These are phyloP conservation scores for Xerocomellus dryophilus DNA, from an alignment of 768 basidiomycete genomes.

Conservation along the genomic window DNA sequence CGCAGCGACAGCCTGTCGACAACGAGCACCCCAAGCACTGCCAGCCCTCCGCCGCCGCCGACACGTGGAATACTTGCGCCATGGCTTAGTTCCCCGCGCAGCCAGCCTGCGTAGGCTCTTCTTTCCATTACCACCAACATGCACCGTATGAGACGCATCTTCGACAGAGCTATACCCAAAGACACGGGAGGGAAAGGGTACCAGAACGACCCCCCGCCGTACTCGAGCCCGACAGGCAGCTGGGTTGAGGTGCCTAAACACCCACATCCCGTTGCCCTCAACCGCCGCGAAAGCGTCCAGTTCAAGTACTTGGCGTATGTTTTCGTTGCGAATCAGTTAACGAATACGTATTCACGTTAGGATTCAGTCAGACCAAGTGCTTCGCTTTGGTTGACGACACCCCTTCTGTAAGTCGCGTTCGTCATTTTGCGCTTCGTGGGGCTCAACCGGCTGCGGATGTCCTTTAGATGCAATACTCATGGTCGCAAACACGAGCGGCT, in stretches of 20 bases:
- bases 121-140: neutral
- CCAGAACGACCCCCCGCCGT: slow-evolving; percentile 12
- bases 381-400: slow-evolving; percentile 25
- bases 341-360: neutral
- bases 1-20: neutral
- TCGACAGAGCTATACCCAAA: neutral
- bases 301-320: slow-evolving; percentile 18
- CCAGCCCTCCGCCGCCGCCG: neutral
- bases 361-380: slow-evolving; percentile 18
- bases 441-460: neutral
- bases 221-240: slow-evolving; percentile 6
- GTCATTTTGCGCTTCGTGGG: neutral
- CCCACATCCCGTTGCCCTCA: slow-evolving; percentile 3
- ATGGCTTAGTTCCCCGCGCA: slow-evolving; percentile 6
- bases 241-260: slow-evolving; percentile 16
- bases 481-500: slow-evolving; percentile 22
- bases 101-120: slow-evolving; percentile 9
- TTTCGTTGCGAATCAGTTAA: neutral
- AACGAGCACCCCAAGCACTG: neutral
- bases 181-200: neutral
- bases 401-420: slow-evolving; percentile 11
- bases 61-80: neutral
- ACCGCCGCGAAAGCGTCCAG: slow-evolving; percentile 15
- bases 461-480: slow-evolving; percentile 21
- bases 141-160: neutral